These are phyloP conservation scores for Peltaster fructicola DNA, from an alignment of 2,329 filamentous ascomycete genomes.

Conservation along the genomic window DNA sequence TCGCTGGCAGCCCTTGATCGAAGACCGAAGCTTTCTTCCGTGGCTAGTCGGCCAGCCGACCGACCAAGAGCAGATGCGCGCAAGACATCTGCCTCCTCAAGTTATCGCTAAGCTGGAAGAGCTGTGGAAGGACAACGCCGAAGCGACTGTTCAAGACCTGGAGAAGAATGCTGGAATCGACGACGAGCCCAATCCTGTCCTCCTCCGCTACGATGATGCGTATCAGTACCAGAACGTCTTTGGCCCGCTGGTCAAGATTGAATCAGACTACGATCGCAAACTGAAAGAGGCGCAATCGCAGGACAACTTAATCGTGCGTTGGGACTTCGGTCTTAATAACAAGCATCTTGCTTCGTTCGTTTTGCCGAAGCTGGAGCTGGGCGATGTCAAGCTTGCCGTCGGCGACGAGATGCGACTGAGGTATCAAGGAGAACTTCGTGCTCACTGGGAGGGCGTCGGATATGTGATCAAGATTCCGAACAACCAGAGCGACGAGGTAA, in stretches of 20 bases:
- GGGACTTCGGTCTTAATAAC: slow-evolving; percentile 92
- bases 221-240: slow-evolving; percentile 99
- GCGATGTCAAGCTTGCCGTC: slow-evolving; percentile 93
- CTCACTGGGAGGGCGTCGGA: slow-evolving; percentile 90
- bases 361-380: slow-evolving; percentile 88
- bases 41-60: slow-evolving; percentile 85
- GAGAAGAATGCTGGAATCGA: slow-evolving; percentile 85
- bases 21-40: slow-evolving; percentile 82
- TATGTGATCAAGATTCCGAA: slow-evolving; percentile 99
- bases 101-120: slow-evolving; percentile 94
- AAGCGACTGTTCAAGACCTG: slow-evolving; percentile 73
- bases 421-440: slow-evolving; percentile 84
- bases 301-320: slow-evolving; percentile 82
- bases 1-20: slow-evolving; percentile 91
- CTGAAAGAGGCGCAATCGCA: slow-evolving; percentile 96
- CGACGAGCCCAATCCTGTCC: slow-evolving; percentile 82
- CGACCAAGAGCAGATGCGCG: slow-evolving; percentile 89
- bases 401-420: slow-evolving; percentile 96
- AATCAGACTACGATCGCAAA: slow-evolving; percentile 97
- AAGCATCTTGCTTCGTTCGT: slow-evolving; percentile 94
- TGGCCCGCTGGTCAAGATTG: slow-evolving; percentile 93
- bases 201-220: slow-evolving; percentile 88
- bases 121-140: slow-evolving; percentile 92
- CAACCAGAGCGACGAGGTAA: slow-evolving; percentile 96
- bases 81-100: slow-evolving; percentile 78